Percentiles rank a stretch among this genome's conserved stretches.
Evolutionary conservation across 345 rosid species (phyloP).

Genomic region (Mangifera indica): DNA sequence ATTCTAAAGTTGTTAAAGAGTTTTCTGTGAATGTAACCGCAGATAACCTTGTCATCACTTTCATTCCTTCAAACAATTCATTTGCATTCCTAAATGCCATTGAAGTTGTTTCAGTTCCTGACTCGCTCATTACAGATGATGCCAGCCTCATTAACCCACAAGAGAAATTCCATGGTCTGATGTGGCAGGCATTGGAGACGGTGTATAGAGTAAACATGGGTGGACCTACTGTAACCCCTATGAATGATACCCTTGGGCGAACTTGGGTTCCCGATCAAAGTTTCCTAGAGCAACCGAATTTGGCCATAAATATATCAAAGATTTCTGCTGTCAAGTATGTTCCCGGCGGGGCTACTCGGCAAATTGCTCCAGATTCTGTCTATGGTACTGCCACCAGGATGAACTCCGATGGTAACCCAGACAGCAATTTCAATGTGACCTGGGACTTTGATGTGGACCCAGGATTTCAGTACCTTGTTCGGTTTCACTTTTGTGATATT

Average conservation of each 20-base stretch:
- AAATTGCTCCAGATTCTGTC: slow-evolving; percentile 61
- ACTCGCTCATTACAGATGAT: slow-evolving; percentile 46
- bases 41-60: slow-evolving; percentile 49
- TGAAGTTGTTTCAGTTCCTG: slow-evolving; percentile 82
- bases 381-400: slow-evolving; percentile 68
- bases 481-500: slow-evolving; percentile 90
- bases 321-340: slow-evolving; percentile 48
- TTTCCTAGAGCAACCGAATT: slow-evolving; percentile 37
- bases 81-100: slow-evolving; percentile 72
- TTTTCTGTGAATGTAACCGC: slow-evolving; percentile 58
- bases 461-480: slow-evolving; percentile 65
- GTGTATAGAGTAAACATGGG: slow-evolving; percentile 90
- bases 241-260: slow-evolving; percentile 71
- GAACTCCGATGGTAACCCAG: slow-evolving; percentile 51
- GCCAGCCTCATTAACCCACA: slow-evolving; percentile 27
- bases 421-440: slow-evolving; percentile 68
- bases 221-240: slow-evolving; percentile 49
- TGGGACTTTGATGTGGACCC: slow-evolving; percentile 70
- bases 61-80: slow-evolving; percentile 54
- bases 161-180: slow-evolving; percentile 42
- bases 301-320: slow-evolving; percentile 42
- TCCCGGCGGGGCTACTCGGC: slow-evolving; percentile 45
- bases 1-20: slow-evolving; percentile 49
- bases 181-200: slow-evolving; percentile 67
- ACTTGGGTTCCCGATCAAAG: slow-evolving; percentile 71